Conservation (phyloP, 768 basidiomycete species). For the Trametes punicea region DNA sequence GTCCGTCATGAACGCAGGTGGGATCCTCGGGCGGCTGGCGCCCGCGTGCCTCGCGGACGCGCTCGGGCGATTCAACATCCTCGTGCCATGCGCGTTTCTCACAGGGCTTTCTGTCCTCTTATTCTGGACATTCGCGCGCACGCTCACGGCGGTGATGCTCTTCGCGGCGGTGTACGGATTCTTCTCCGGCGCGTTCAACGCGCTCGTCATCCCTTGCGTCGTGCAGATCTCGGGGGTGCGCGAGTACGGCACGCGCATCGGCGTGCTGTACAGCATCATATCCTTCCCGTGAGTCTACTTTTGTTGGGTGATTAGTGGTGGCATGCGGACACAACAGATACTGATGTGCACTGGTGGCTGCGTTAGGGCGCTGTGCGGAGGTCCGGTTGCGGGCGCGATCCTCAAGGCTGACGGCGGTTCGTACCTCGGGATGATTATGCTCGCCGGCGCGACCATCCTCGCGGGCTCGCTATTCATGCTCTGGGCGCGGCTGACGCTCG, state of each 20-base stretch:
- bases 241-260: slow-evolving; percentile 61
- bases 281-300: slow-evolving; percentile 63
- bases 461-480: slow-evolving; percentile 58
- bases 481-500: slow-evolving; percentile 31
- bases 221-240: slow-evolving; percentile 59
- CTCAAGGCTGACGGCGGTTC: slow-evolving; percentile 45
- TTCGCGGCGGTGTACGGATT: slow-evolving; percentile 62
- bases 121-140: slow-evolving; percentile 51
- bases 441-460: slow-evolving; percentile 57
- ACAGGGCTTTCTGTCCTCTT: slow-evolving; percentile 57
- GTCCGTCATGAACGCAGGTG: slow-evolving; percentile 66
- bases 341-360: background rate
- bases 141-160: slow-evolving; percentile 40
- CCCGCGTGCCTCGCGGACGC: slow-evolving; percentile 64
- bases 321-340: background rate
- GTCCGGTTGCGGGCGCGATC: slow-evolving; percentile 60
- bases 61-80: slow-evolving; percentile 64
- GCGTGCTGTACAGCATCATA: slow-evolving; percentile 60
- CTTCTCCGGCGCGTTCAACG: slow-evolving; percentile 65
- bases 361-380: slow-evolving; percentile 57
- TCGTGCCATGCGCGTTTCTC: slow-evolving; percentile 59
- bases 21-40: slow-evolving; percentile 59
- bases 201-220: slow-evolving; percentile 64
- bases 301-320: background rate
- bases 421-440: slow-evolving; percentile 49